Evolutionary conservation across 257 asterid species (phyloP), one percentile per base, ranked within the genome.

Genomic region (Solanum pinnatisectum): DNA sequence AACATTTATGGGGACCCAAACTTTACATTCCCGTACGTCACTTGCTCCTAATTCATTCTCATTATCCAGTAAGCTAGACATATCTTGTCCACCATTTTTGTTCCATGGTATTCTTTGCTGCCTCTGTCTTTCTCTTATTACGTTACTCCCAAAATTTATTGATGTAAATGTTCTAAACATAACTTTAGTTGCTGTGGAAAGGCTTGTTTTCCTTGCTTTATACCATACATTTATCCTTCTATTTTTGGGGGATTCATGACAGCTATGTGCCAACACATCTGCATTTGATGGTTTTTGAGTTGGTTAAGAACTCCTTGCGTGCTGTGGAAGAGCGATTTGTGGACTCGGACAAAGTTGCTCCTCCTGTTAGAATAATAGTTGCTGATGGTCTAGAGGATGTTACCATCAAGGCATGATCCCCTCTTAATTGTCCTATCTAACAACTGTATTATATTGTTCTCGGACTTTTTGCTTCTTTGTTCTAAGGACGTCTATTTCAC

Each of bases 311-410:
- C 92, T 97, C 99, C 63, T 89, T 95, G 59, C 98, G 98, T 86
- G 99, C 99, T 90, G 98, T 97, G 76, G 98, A 96, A 93, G 99
- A 97, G 90, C 91, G 90, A 14, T 95, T 56, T 91, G 88, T 94
- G 98, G 95, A 96, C 70, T 93, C 98, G 0, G 99, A 96, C 88
- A 93, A 95, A 91, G 91, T 95, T 87, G 92, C 98, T 9, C 99
- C 99, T 49, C 98, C 99, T 73, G 72, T 97, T 74, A 93, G 98
- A 25, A 95, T 96, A 81, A 93, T 97, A 86, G 99, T 97, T 88
- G 98, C 99, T 71, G 99, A 96, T 93, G 99, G 99, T 49, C 82
- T 93, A 88, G 99, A 97, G 93, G 99, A 97, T 87, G 99, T 97
- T 49, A 97, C 99, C 9, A 97, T 97, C 37, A 97, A 97, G 98